Percentiles rank a stretch among this genome's conserved stretches.
Evolutionary conservation across 2,329 filamentous ascomycete genomes (phyloP).

Genomic region (Botrytis pseudocinerea): DNA sequence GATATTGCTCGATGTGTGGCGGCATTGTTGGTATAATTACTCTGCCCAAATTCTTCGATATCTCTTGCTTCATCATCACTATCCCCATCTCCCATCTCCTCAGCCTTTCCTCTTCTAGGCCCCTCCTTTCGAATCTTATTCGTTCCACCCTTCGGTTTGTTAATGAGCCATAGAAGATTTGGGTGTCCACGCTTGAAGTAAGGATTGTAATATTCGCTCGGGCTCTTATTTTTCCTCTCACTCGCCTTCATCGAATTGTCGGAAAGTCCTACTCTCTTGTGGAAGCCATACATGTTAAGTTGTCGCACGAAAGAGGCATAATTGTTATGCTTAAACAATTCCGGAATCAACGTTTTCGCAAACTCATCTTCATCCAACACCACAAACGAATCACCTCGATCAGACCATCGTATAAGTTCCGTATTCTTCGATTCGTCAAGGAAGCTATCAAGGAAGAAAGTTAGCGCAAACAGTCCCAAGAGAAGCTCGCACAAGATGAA

Average conservation of each 20-base stretch:
- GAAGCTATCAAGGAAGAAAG: slow-evolving; percentile 60
- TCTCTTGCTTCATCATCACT: slow-evolving; percentile 65
- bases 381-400: slow-evolving; percentile 93
- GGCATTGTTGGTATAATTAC: slow-evolving; percentile 44
- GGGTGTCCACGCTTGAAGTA: slow-evolving; percentile 93
- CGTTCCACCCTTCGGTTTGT: slow-evolving; percentile 80
- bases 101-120: slow-evolving; percentile 52
- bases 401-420: slow-evolving; percentile 94
- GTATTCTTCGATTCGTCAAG: slow-evolving; percentile 91
- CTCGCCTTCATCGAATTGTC: slow-evolving; percentile 98
- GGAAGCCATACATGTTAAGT: slow-evolving; percentile 65
- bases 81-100: slow-evolving; percentile 66
- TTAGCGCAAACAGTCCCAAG: slow-evolving; percentile 34
- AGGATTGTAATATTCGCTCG: slow-evolving; percentile 96
- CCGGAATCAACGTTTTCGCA: slow-evolving; percentile 70
- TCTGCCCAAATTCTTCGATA: slow-evolving; percentile 40
- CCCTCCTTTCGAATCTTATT: slow-evolving; percentile 54
- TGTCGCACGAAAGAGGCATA: slow-evolving; percentile 77
- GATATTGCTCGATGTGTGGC: slow-evolving; percentile 45
- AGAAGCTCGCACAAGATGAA: slow-evolving; percentile 21
- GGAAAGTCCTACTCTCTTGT: slow-evolving; percentile 78
- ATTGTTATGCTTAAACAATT: slow-evolving; percentile 78
- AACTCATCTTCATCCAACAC: slow-evolving; percentile 94
- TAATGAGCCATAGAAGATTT: slow-evolving; percentile 92
- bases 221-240: slow-evolving; percentile 95